These are phyloP conservation scores for Exophiala alcalophila DNA, from an alignment of 2,329 filamentous ascomycete genomes.

Conservation along the genomic window DNA sequence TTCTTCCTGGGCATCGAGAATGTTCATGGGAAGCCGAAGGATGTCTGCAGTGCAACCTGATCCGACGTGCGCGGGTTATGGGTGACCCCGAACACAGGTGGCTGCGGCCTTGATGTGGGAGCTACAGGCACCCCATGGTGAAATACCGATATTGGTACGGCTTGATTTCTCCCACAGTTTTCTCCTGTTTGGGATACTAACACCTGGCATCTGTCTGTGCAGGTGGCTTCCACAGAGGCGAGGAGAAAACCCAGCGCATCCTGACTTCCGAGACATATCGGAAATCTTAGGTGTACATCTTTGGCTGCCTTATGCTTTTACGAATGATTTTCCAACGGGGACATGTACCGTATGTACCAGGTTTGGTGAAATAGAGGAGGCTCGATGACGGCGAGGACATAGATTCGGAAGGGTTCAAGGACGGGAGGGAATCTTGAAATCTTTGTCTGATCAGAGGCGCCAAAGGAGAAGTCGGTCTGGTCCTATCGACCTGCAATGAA, in stretches of 20 bases:
- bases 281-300: slow-evolving; percentile 62
- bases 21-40: slow-evolving; percentile 53
- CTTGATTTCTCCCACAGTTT: slow-evolving; percentile 43
- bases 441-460: too few relatives aligned
- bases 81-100: slow-evolving; percentile 62
- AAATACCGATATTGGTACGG: slow-evolving; percentile 62
- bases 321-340: slow-evolving; percentile 44
- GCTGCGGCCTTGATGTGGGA: slow-evolving; percentile 64
- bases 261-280: slow-evolving; percentile 57
- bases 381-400: slow-evolving; percentile 30
- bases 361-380: slow-evolving; percentile 45
- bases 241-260: slow-evolving; percentile 53
- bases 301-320: slow-evolving; percentile 57
- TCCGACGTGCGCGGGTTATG: slow-evolving; percentile 57
- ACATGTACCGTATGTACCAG: slow-evolving; percentile 57
- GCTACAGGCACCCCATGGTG: slow-evolving; percentile 64
- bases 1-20: slow-evolving; percentile 58
- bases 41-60: slow-evolving; percentile 59
- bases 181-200: slow-evolving; percentile 1
- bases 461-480: too few relatives aligned
- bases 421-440: too few relatives aligned
- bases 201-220: background rate
- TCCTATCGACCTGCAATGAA: too few relatives aligned
- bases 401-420: slow-evolving; percentile 36
- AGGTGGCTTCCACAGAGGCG: slow-evolving; percentile 66